A percentile compares a stretch with the other conserved stretches of the same genome.
These are phyloP conservation scores for Melastoma malabathricum DNA, from an alignment of 345 rosid species.

Conservation along the genomic window DNA sequence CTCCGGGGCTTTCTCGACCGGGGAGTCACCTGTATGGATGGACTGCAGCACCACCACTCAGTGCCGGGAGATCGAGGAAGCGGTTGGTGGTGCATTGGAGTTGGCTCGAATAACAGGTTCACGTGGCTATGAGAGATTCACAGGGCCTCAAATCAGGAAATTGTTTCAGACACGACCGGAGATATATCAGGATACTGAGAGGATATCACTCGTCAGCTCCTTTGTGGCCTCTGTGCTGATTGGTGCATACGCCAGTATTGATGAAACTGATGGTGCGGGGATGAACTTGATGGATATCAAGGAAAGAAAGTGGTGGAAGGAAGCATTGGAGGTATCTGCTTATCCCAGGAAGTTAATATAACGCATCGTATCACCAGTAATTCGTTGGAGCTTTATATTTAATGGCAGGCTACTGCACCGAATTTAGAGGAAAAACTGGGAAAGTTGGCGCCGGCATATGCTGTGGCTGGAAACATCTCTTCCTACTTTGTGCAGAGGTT, in stretches of 20 bases:
- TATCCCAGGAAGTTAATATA: not conserved
- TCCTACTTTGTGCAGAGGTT: conserved; percentile 79
- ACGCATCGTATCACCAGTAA: not conserved
- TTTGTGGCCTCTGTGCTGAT: conserved; percentile 72
- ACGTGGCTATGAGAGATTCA: conserved; percentile 65
- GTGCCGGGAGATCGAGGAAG: conserved; percentile 79
- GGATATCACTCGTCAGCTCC: conserved; percentile 92
- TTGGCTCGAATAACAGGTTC: conserved; percentile 66
- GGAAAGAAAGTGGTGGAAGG: conserved; percentile 50
- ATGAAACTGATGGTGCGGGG: conserved; percentile 85
- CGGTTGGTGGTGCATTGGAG: conserved; percentile 81
- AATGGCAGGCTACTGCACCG: conserved; percentile 68
- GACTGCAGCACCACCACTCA: conserved; percentile 73
- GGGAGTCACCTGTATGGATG: conserved; percentile 93
- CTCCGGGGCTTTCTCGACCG: conserved; percentile 42
- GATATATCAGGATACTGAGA: conserved; percentile 47
- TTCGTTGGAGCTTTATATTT: not conserved
- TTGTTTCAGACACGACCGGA: conserved; percentile 34
- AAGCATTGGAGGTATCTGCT: conserved; percentile 48
- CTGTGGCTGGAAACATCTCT: conserved; percentile 66
- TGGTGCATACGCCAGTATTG: conserved; percentile 74
- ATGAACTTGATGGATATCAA: conserved; percentile 93
- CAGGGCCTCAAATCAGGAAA: conserved; percentile 84
- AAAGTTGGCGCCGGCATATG: conserved; percentile 78
- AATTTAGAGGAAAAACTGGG: conserved; percentile 80